Percentiles rank a stretch among this genome's conserved stretches.
Conservation (phyloP, 768 basidiomycete species). For the Rhodotorula babjevae region DNA sequence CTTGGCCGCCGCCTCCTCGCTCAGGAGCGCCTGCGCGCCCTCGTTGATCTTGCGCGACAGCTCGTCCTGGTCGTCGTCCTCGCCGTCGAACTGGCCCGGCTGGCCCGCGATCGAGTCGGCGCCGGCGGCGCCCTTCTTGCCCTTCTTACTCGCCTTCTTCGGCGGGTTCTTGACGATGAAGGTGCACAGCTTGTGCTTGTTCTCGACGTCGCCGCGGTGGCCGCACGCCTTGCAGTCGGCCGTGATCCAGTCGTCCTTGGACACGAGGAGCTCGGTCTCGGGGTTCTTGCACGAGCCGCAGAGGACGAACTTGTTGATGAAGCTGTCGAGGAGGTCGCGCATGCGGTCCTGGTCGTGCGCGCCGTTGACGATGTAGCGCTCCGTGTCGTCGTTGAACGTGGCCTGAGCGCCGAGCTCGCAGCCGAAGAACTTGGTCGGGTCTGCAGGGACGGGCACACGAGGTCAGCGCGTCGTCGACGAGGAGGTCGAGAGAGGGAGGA, state of each 20-base stretch:
- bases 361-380: slow-evolving; percentile 97
- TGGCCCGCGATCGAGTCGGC: slow-evolving; percentile 42
- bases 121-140: slow-evolving; percentile 44
- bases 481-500: not conserved
- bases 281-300: slow-evolving; percentile 98
- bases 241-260: slow-evolving; percentile 81
- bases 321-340: slow-evolving; percentile 88
- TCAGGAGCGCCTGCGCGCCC: slow-evolving; percentile 66
- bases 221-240: slow-evolving; percentile 99
- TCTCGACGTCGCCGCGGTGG: slow-evolving; percentile 81
- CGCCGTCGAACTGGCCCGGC: slow-evolving; percentile 52
- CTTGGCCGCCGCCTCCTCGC: slow-evolving; percentile 46
- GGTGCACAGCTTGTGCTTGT: slow-evolving; percentile 92
- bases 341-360: slow-evolving; percentile 86
- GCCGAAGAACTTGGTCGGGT: slow-evolving; percentile 98
- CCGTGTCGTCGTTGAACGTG: slow-evolving; percentile 90
- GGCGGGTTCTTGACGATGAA: slow-evolving; percentile 98
- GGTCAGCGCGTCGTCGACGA: not conserved
- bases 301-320: slow-evolving; percentile 98
- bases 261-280: slow-evolving; percentile 89
- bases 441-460: slow-evolving; percentile 47
- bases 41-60: slow-evolving; percentile 85
- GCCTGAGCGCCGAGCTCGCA: slow-evolving; percentile 98
- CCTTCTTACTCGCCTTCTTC: slow-evolving; percentile 57
- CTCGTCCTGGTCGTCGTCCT: slow-evolving; percentile 63